A percentile compares a stretch with the other conserved stretches of the same genome.
These are phyloP conservation scores for Cytospora piceae DNA, from an alignment of 2,329 filamentous ascomycete genomes.

Conservation along the genomic window DNA sequence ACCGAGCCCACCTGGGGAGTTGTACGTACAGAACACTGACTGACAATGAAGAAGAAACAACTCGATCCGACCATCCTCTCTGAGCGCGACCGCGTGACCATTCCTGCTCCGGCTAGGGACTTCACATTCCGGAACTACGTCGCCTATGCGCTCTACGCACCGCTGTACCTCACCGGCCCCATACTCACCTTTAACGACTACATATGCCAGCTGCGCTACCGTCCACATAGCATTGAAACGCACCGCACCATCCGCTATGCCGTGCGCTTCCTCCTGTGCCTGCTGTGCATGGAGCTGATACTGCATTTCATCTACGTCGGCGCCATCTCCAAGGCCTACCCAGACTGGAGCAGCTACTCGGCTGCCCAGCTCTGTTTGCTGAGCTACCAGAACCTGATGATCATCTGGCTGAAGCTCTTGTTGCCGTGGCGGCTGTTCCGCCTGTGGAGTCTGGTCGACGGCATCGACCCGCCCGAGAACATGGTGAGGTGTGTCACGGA, in stretches of 20 bases:
- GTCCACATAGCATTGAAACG: constrained; percentile 69
- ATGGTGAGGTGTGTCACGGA: constrained; percentile 96
- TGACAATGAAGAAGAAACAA: constrained; percentile 86
- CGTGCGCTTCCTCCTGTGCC: constrained; percentile 76
- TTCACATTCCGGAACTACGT: constrained; percentile 86
- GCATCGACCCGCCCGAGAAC: constrained; percentile 94
- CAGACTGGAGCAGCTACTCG: constrained; percentile 82
- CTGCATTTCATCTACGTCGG: constrained; percentile 93
- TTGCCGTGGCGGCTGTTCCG: constrained; percentile 98
- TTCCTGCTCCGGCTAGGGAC: constrained; percentile 71
- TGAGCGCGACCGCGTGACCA: constrained; percentile 82
- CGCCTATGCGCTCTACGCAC: constrained; percentile 88
- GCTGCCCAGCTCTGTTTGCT: constrained; percentile 87
- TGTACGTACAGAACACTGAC: constrained; percentile 57
- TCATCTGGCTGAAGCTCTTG: constrained; percentile 97
- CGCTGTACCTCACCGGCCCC: constrained; percentile 88
- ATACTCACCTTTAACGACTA: constrained; percentile 99
- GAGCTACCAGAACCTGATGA: constrained; percentile 92
- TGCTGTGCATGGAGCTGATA: constrained; percentile 88
- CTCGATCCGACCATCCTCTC: constrained; percentile 85
- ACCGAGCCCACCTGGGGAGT: background rate
- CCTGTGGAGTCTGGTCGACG: constrained; percentile 90
- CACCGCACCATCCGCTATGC: constrained; percentile 79
- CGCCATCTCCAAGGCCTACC: constrained; percentile 81
- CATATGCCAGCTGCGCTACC: constrained; percentile 81